A percentile compares a stretch with the other conserved stretches of the same genome.
Evolutionary conservation across 1,139 yeast species (phyloP).

Genomic region (Taphrina deformans): DNA sequence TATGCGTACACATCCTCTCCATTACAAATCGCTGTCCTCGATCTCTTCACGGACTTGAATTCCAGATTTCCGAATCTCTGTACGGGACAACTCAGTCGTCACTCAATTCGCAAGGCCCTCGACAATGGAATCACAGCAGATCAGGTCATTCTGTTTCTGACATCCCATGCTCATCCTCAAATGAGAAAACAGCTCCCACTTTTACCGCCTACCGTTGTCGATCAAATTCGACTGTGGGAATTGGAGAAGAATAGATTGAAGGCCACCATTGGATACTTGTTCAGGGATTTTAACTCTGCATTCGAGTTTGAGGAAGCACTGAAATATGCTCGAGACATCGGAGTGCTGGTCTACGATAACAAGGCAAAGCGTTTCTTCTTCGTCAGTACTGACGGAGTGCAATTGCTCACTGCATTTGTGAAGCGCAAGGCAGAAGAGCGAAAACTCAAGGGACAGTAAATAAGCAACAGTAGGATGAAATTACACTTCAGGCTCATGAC

Average conservation of each 20-base stretch:
- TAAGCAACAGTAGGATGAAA: no score
- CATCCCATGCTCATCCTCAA: constrained; percentile 92
- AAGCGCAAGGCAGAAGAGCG: constrained; percentile 14
- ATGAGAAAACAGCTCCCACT: constrained; percentile 57
- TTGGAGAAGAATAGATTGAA: constrained; percentile 89
- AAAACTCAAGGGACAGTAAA: background rate
- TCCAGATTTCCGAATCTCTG: constrained; percentile 90
- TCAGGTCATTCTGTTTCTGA: constrained; percentile 83
- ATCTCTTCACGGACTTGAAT: constrained; percentile 78
- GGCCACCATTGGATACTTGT: constrained; percentile 82
- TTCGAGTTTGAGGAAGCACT: constrained; percentile 73
- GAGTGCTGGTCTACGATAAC: constrained; percentile 84
- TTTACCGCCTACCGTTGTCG: constrained; percentile 92
- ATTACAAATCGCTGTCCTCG: constrained; percentile 86
- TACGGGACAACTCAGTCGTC: constrained; percentile 89
- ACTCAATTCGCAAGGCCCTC: constrained; percentile 80
- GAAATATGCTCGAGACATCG: constrained; percentile 83
- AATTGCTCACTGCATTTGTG: constrained; percentile 11
- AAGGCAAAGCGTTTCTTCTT: constrained; percentile 67
- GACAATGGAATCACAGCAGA: constrained; percentile 91
- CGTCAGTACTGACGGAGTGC: constrained; percentile 45
- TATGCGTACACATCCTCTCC: constrained; percentile 94
- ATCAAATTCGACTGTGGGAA: constrained; percentile 95
- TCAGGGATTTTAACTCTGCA: constrained; percentile 76
- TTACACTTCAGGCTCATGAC: no score